phyloP scores from a whole-genome alignment of 192 early-diverging fungal species.

The Neocallimastix lanati region DNA sequence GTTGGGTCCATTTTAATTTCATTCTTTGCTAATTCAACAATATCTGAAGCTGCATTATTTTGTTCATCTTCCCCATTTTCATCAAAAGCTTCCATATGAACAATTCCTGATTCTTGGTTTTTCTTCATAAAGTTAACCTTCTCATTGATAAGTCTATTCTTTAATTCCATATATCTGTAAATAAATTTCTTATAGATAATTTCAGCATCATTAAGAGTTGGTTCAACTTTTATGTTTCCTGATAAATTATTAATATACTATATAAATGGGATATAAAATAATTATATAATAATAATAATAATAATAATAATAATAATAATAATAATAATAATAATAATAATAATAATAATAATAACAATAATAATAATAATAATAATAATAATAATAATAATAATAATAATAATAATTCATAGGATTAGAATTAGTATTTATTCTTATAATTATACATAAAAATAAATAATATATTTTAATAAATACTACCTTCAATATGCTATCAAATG shows the following conservation, averaged over 20 bases:
- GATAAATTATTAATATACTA: neutral
- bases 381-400: no score
- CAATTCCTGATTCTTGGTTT: neutral
- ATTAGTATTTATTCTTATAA: no score
- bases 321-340: no score
- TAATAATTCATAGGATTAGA: no score
- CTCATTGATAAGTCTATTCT: neutral
- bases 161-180: neutral
- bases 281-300: neutral
- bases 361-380: no score
- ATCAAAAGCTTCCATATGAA: neutral
- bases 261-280: neutral
- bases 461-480: conserved; percentile 10
- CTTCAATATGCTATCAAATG: conserved; percentile 89
- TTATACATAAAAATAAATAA: no score
- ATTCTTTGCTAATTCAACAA: neutral
- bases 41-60: neutral
- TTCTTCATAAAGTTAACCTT: neutral
- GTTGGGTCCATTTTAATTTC: neutral
- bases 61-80: neutral
- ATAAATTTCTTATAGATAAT: neutral
- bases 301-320: neutral
- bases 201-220: neutral
- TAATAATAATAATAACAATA: no score
- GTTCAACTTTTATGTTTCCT: neutral